phyloP scores from a whole-genome alignment of 2,329 filamentous ascomycete genomes.

The Exophiala alcalophila region DNA sequence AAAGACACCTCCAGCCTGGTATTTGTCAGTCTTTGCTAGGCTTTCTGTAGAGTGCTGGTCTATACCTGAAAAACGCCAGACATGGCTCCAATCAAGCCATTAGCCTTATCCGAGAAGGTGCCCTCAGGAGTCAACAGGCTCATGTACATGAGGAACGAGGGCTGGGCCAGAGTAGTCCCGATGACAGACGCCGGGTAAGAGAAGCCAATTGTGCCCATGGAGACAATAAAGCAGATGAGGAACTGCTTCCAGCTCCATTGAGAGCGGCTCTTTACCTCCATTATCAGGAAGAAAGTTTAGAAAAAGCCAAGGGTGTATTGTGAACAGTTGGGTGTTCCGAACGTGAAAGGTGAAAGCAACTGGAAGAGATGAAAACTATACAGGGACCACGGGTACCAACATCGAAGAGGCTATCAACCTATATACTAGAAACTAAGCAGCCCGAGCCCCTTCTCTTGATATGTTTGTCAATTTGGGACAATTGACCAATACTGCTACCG shows the following conservation, averaged over 20 bases:
- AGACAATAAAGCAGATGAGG: not conserved
- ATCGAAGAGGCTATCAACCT: no score
- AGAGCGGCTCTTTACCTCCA: no score
- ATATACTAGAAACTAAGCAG: no score
- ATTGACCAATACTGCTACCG: no score
- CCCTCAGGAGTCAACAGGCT: not conserved
- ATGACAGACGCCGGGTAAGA: constrained; percentile 15
- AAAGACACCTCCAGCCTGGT: constrained; percentile 3
- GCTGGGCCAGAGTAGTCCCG: constrained; percentile 35
- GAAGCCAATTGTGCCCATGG: not conserved
- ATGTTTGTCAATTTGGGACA: no score
- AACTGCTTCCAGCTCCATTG: constrained; percentile 1
- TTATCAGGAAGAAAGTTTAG: no score
- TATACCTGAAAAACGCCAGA: constrained; percentile 3
- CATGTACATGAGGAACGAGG: constrained; percentile 41
- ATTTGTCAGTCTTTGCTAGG: not conserved
- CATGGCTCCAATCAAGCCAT: constrained; percentile 7
- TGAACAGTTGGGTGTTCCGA: no score
- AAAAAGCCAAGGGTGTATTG: no score
- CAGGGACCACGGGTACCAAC: no score
- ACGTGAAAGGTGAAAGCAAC: no score
- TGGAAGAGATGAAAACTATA: no score
- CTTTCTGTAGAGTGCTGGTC: not conserved
- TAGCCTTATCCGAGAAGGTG: not conserved
- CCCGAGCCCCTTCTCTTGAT: no score